Conservation (phyloP, 768 basidiomycete genomes). For the Tricholoma furcatifolium region DNA sequence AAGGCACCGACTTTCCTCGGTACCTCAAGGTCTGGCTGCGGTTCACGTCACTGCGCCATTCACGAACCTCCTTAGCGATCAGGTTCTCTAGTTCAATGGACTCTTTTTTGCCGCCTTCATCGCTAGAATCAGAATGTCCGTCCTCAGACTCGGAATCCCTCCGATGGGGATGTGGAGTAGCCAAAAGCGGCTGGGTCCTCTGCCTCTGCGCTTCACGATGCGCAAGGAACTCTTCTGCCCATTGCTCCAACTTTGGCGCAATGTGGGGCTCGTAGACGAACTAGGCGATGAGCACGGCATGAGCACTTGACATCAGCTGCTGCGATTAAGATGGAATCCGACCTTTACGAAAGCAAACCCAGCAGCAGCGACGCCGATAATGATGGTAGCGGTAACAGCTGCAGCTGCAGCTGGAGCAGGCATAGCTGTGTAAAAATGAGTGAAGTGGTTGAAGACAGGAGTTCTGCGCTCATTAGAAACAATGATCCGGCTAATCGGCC, state of each 20-base stretch:
- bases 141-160: slow-evolving; percentile 23
- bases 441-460: slow-evolving; percentile 12
- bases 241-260: slow-evolving; percentile 55
- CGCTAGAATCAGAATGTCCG: slow-evolving; percentile 21
- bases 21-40: slow-evolving; percentile 30
- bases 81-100: slow-evolving; percentile 53
- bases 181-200: slow-evolving; percentile 20
- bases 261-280: slow-evolving; percentile 72
- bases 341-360: slow-evolving; percentile 19
- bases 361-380: slow-evolving; percentile 16
- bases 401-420: slow-evolving; percentile 20
- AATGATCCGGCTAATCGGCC: slow-evolving; percentile 6
- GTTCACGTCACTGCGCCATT: slow-evolving; percentile 49
- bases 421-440: slow-evolving; percentile 9
- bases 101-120: slow-evolving; percentile 18
- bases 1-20: slow-evolving; percentile 22
- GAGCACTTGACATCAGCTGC: neutral
- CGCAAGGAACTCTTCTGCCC: slow-evolving; percentile 39
- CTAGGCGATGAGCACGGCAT: slow-evolving; percentile 29
- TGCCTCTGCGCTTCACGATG: slow-evolving; percentile 30
- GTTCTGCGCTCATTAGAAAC: neutral
- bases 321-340: neutral
- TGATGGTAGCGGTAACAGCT: slow-evolving; percentile 14
- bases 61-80: slow-evolving; percentile 46
- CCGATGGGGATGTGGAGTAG: slow-evolving; percentile 16